Percentiles rank a stretch among this genome's conserved stretches.
phyloP scores from a whole-genome alignment of 306 rosid genomes.

The Hylodesmum podocarpum region DNA sequence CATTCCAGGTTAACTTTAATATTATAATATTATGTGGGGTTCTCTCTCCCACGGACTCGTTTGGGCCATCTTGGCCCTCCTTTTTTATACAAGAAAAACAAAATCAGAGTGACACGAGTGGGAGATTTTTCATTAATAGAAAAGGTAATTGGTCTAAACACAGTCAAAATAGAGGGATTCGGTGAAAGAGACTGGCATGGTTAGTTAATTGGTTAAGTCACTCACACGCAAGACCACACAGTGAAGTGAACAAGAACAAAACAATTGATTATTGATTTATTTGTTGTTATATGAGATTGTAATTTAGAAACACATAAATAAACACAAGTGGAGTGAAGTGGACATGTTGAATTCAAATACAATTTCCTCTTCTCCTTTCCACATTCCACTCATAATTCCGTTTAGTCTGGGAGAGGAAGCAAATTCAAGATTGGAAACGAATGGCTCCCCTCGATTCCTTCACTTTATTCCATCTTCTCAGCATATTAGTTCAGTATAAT shows the following conservation, averaged over 20 bases:
- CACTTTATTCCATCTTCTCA: no score
- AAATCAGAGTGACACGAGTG: not conserved
- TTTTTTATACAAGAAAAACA: no score
- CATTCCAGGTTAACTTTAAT: no score
- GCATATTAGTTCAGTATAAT: no score
- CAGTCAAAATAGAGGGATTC: constrained; percentile 18
- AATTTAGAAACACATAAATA: not conserved
- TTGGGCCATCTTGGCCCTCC: no score
- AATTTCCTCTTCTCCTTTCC: not conserved
- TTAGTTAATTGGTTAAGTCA: not conserved
- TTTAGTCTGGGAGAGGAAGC: not conserved
- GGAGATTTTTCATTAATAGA: not conserved
- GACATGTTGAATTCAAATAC: constrained; percentile 12
- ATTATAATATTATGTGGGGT: no score
- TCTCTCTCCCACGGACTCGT: no score
- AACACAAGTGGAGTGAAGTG: not conserved
- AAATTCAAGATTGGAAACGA: constrained; percentile 25
- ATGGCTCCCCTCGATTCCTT: constrained; percentile 11
- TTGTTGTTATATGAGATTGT: not conserved
- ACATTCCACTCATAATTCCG: not conserved
- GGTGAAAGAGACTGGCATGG: constrained; percentile 6
- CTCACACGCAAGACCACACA: not conserved
- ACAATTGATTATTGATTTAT: not conserved
- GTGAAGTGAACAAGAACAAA: not conserved
- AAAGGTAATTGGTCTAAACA: not conserved